Percentiles rank a stretch among this genome's conserved stretches.
Evolutionary conservation across 495 filamentous ascomycete genomes (phyloP).

Genomic region (Aspergillus cristatus): DNA sequence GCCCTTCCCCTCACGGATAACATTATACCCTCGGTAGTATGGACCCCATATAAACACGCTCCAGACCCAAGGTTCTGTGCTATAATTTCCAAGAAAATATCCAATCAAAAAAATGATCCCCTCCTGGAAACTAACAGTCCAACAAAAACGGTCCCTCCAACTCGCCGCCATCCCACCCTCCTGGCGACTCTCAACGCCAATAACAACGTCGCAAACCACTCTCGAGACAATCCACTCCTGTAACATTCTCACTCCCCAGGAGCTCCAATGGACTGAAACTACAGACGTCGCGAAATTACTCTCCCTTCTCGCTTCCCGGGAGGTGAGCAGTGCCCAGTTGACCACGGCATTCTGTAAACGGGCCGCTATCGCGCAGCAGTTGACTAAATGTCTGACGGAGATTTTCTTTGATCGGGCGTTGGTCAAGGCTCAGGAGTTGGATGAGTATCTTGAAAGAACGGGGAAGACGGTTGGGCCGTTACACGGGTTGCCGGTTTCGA

Average conservation of each 20-base stretch:
- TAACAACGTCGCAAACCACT: constrained; percentile 5
- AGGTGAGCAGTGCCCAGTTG: constrained; percentile 35
- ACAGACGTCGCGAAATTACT: constrained; percentile 33
- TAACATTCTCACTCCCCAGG: constrained; percentile 32
- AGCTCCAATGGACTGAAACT: constrained; percentile 44
- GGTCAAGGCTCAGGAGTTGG: constrained; percentile 28
- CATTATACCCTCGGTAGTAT: neutral
- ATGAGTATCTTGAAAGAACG: constrained; percentile 29
- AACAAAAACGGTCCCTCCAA: constrained; percentile 11
- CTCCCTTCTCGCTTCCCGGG: constrained; percentile 30
- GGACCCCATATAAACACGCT: too few species aligned
- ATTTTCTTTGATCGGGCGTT: constrained; percentile 48
- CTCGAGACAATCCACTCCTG: constrained; percentile 15
- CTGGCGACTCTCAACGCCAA: constrained; percentile 19
- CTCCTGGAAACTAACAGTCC: constrained; percentile 10
- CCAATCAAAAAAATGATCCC: constrained; percentile 6
- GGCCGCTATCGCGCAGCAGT: constrained; percentile 49
- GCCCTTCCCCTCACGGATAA: too few species aligned
- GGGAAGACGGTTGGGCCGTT: constrained; percentile 47
- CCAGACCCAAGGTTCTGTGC: too few species aligned
- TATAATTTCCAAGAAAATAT: too few species aligned
- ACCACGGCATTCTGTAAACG: constrained; percentile 51
- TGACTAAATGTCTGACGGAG: constrained; percentile 55
- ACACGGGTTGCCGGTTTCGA: constrained; percentile 58
- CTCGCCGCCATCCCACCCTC: constrained; percentile 22